Percentiles rank a stretch among this genome's conserved stretches.
Evolutionary conservation across 2,329 filamentous ascomycete species (phyloP).

Genomic region (Penicillium sp.): DNA sequence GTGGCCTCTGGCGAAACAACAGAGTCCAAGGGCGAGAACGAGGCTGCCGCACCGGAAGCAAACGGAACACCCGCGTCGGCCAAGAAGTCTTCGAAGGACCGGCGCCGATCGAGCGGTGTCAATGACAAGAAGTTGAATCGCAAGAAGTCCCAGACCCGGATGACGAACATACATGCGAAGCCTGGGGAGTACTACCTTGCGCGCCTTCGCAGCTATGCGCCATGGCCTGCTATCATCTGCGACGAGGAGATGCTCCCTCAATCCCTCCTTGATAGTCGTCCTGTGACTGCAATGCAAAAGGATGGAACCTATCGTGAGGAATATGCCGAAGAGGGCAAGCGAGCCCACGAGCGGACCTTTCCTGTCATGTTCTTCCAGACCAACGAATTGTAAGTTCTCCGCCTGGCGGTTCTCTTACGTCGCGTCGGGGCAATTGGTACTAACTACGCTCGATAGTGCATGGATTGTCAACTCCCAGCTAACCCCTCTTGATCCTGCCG

Average conservation of each 20-base stretch:
- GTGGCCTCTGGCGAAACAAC: constrained; percentile 21
- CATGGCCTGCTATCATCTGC: constrained; percentile 91
- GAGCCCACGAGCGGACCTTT: constrained; percentile 78
- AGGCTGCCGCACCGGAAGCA: constrained; percentile 32
- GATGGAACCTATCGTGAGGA: constrained; percentile 87
- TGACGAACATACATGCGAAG: constrained; percentile 73
- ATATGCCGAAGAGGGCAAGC: constrained; percentile 83
- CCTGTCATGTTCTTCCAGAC: constrained; percentile 93
- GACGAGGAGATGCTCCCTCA: constrained; percentile 91
- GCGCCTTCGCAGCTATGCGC: constrained; percentile 88
- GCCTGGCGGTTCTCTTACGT: neutral
- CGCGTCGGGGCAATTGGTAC: constrained; percentile 9
- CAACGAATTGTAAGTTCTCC: constrained; percentile 85
- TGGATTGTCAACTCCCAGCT: constrained; percentile 88
- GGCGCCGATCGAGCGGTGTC: constrained; percentile 68
- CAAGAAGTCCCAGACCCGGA: constrained; percentile 74
- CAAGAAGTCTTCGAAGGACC: constrained; percentile 54
- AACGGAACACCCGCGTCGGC: constrained; percentile 51
- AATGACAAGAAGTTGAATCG: constrained; percentile 76
- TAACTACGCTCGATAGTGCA: constrained; percentile 56
- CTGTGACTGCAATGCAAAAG: constrained; percentile 74
- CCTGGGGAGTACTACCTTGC: constrained; percentile 91
- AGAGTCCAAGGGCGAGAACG: constrained; percentile 30
- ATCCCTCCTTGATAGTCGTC: constrained; percentile 70
- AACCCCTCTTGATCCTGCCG: constrained; percentile 69